Evolutionary conservation across 495 filamentous ascomycete genomes (phyloP).

Genomic region (Trichoderma virens): DNA sequence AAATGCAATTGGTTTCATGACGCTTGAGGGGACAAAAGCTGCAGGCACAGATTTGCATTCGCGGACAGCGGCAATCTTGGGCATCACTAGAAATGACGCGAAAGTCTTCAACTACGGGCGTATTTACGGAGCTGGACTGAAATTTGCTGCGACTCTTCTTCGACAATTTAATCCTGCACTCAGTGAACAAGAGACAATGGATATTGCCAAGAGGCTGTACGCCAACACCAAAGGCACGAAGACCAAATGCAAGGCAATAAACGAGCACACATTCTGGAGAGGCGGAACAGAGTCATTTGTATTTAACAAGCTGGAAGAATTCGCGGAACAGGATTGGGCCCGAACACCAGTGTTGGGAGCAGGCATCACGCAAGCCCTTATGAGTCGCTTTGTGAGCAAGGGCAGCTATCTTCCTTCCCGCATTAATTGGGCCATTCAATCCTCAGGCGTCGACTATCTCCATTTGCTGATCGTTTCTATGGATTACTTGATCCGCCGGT

Average conservation of each 20-base stretch:
- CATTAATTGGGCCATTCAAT: conserved; percentile 99
- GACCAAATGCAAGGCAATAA: conserved; percentile 55
- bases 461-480: conserved; percentile 90
- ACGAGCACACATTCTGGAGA: conserved; percentile 80
- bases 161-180: conserved; percentile 86
- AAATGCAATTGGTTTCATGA: conserved; percentile 98
- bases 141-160: conserved; percentile 83
- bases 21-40: conserved; percentile 88
- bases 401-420: conserved; percentile 91
- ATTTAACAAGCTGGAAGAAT: conserved; percentile 96
- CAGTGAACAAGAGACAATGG: conserved; percentile 64
- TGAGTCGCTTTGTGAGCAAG: conserved; percentile 76
- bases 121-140: conserved; percentile 93
- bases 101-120: conserved; percentile 99
- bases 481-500: conserved; percentile 87
- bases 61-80: conserved; percentile 81
- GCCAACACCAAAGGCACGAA: conserved; percentile 81
- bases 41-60: conserved; percentile 94
- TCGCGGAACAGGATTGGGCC: conserved; percentile 87
- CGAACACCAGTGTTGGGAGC: conserved; percentile 91
- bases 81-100: conserved; percentile 88
- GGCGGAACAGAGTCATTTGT: conserved; percentile 96
- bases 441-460: conserved; percentile 93
- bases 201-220: conserved; percentile 75
- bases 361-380: conserved; percentile 92